Base-by-base conservation (phyloP, 2,329 filamentous ascomycete species). In the Pyrenochaeta sp. region DNA sequence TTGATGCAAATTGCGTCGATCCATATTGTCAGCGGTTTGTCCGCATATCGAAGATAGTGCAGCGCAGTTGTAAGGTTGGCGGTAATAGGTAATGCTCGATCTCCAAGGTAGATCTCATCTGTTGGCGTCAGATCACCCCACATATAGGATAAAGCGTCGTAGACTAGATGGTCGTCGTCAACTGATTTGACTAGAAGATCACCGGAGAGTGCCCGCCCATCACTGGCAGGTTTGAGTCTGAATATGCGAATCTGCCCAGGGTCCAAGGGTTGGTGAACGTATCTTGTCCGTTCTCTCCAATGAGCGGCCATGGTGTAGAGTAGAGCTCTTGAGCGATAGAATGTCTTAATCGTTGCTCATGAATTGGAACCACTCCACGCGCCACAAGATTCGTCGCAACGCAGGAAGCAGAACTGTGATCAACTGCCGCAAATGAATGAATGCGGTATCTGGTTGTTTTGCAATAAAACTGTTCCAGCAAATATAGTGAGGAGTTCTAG, bases 1-100 rank as follows among this genome's bases (percentile, higher is more conserved):
- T 55, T 55, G 48, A 61, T 58, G 19, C 50, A 58, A 8, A 58
- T 54, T 25, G 55, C 55, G 39, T 53, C 45, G 5, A 50, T 34
- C 55, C 56, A 59, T 27, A 54, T 52, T 4, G 25, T 15, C 2
- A 49, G 37, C 22, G 44, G n/a, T 1, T 34, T 50, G 12, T 50
- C 24, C 5, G n/a, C 6, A 25, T 52, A 36, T 45, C 52, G 52
- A 10, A 56, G 36, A 50, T 52, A n/a, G 8, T 19, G 15, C 24
- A 59, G 32, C 5, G 52, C 57, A 24, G 28, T 37, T 2, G 37
- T 12, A 8, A 59, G 52, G 34, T 59, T 59, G 6, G 12, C 42
- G 1, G 52, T 42, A 2, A 59, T 46, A 13, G 48, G 43, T 8
- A 55, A 22, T 9, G 32, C 36, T 32, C 9, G 12, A 9, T 42